These are phyloP conservation scores for Uncinocarpus reesii DNA, from an alignment of 2,329 filamentous ascomycete genomes.

Conservation along the genomic window DNA sequence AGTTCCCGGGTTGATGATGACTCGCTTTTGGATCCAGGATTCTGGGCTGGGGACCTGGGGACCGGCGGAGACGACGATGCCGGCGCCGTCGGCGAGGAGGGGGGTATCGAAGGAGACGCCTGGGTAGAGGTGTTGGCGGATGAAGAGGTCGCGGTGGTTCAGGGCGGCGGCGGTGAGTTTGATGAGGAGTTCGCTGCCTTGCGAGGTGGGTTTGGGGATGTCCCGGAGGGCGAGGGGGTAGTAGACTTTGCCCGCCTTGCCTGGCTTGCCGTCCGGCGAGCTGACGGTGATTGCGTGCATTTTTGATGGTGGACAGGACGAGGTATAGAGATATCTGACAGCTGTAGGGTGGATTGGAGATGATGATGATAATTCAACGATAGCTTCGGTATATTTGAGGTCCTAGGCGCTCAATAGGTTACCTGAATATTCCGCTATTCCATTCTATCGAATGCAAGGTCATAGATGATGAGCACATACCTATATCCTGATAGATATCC, in stretches of 20 bases:
- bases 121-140: conserved; percentile 85
- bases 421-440: no score
- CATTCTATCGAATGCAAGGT: no score
- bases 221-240: conserved; percentile 45
- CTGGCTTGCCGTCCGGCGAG: conserved; percentile 50
- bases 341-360: background rate
- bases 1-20: conserved; percentile 65
- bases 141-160: conserved; percentile 92
- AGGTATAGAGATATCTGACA: background rate
- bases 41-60: conserved; percentile 41
- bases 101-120: conserved; percentile 68
- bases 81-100: conserved; percentile 72
- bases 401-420: no score
- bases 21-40: conserved; percentile 53
- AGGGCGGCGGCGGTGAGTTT: conserved; percentile 69
- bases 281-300: conserved; percentile 36
- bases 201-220: conserved; percentile 52
- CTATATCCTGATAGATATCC: no score
- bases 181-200: conserved; percentile 60
- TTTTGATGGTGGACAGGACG: no score
- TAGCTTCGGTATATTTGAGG: no score
- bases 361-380: background rate
- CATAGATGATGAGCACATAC: no score
- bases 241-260: conserved; percentile 78
- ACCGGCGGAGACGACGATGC: conserved; percentile 58